A percentile compares a stretch with the other conserved stretches of the same genome.
These are phyloP conservation scores for Arthrinium puccinioides DNA, from an alignment of 2,329 filamentous ascomycete species.

Conservation along the genomic window DNA sequence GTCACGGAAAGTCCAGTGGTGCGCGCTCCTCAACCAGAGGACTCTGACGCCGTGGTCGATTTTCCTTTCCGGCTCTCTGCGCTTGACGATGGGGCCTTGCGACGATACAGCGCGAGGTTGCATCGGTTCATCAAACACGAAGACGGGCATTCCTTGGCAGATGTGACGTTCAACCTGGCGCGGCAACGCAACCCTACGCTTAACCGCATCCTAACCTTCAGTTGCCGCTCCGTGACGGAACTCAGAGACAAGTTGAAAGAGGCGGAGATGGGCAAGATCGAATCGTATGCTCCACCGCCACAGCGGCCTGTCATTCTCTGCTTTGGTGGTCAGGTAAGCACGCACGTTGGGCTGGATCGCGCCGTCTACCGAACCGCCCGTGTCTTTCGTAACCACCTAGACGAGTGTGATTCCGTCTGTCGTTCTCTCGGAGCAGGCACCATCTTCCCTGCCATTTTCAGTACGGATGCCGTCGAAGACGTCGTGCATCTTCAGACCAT, in stretches of 20 bases:
- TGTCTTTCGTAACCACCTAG: conserved; percentile 17
- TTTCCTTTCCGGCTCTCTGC: conserved; percentile 11
- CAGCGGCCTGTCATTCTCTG: conserved; percentile 24
- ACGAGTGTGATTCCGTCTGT: conserved; percentile 10
- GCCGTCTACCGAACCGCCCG: conserved; percentile 18
- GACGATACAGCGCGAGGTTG: conserved; percentile 10
- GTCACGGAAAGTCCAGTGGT: conserved; percentile 11
- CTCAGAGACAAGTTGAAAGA: conserved; percentile 13
- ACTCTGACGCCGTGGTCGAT: conserved; percentile 1
- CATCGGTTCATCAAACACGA: not conserved
- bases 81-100: conserved; percentile 14
- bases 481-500: conserved; percentile 26
- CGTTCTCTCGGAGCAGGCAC: conserved; percentile 10
- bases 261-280: conserved; percentile 4
- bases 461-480: conserved; percentile 13
- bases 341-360: conserved; percentile 20
- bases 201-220: conserved; percentile 15
- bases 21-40: conserved; percentile 5
- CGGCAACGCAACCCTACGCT: conserved; percentile 21
- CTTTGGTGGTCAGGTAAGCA: conserved; percentile 26
- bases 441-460: conserved; percentile 27
- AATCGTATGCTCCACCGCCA: conserved; percentile 1
- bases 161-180: conserved; percentile 24
- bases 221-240: conserved; percentile 16
- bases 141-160: not conserved